Evolutionary conservation across 352 stramenopile genomes (phyloP), one percentile per base, ranked within the genome.

Genomic region (Phytophthora fragariae): DNA sequence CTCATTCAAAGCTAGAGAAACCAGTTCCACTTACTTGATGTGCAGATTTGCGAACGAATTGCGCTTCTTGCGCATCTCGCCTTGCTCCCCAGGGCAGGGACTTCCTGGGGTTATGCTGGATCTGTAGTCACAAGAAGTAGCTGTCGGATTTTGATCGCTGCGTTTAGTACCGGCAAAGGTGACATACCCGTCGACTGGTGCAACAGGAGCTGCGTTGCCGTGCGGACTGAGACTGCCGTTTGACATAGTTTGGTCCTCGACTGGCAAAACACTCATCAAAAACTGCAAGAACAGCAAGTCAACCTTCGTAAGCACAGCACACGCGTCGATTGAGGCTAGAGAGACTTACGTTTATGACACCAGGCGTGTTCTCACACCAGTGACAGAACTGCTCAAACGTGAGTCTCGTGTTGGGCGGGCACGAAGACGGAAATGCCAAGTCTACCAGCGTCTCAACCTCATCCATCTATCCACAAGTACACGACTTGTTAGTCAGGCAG

Each of bases 331-430:
- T 50, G 7, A 46, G 8, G 7, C 2, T 24, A 57, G 2, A n/a
- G 54, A 17, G 19, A 56, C 80, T 44, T 73, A 96, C 89, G 39
- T 93, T 89, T 1, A 81, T 84, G 65, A 96, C 85, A 8, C 85
- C 85, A 1, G 92, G 90, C 5, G 87, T 96, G 63, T 76, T 81
- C 55, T 94, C 85, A 68, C 92, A 95, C 90, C 91, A 98, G 19
- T 86, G 80, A 55, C 83, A 86, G 68, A 98, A 97, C 57, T 97
- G 82, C 9, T 97, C 88, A 66, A 96, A 97, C 31, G 70, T 95
- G 19, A 98, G 86, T 2, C 85, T 83, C 39, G 75, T 88, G 21
- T 79, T 89, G 3, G 84, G 17, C 9, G 74, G 65, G 5, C 77
- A 74, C 2, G 74, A 52, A 5, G 72, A 46, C 24, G 83, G 81